Conservation (phyloP, 1,284 basidiomycete species). For the Xerocomus minutiporus region DNA sequence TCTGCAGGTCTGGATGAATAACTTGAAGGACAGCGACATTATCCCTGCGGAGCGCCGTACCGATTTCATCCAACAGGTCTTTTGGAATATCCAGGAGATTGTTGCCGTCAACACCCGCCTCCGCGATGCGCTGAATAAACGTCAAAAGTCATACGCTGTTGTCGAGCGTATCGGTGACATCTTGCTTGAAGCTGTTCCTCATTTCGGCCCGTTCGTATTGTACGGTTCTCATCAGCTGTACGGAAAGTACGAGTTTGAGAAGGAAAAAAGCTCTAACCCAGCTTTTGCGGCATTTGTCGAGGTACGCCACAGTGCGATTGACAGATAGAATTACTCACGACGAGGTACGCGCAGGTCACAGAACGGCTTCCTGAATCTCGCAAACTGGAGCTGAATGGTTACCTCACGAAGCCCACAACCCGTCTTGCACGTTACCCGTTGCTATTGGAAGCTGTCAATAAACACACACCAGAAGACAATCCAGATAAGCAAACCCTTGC, state of each 20-base stretch:
- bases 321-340: conserved; percentile 8
- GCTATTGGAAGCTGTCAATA: conserved; percentile 87
- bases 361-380: conserved; percentile 93
- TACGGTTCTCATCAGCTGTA: conserved; percentile 98
- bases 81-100: conserved; percentile 97
- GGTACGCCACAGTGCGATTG: conserved; percentile 41
- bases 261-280: conserved; percentile 91
- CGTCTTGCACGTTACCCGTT: conserved; percentile 95
- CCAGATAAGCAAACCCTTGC: conserved; percentile 81
- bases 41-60: conserved; percentile 75
- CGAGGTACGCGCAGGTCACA: conserved; percentile 53
- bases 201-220: conserved; percentile 89
- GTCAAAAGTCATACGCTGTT: conserved; percentile 92
- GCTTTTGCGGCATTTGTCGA: conserved; percentile 97
- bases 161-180: conserved; percentile 93
- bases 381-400: conserved; percentile 96
- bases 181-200: conserved; percentile 81
- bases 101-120: conserved; percentile 87
- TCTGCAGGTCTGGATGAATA: conserved; percentile 83
- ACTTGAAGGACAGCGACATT: conserved; percentile 72
- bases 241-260: conserved; percentile 98
- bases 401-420: conserved; percentile 97
- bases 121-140: conserved; percentile 89
- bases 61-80: conserved; percentile 91
- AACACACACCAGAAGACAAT: conserved; percentile 90